Base-by-base conservation (phyloP, 108 stramenopile species). In the Chaetoceros tenuissimus region DNA sequence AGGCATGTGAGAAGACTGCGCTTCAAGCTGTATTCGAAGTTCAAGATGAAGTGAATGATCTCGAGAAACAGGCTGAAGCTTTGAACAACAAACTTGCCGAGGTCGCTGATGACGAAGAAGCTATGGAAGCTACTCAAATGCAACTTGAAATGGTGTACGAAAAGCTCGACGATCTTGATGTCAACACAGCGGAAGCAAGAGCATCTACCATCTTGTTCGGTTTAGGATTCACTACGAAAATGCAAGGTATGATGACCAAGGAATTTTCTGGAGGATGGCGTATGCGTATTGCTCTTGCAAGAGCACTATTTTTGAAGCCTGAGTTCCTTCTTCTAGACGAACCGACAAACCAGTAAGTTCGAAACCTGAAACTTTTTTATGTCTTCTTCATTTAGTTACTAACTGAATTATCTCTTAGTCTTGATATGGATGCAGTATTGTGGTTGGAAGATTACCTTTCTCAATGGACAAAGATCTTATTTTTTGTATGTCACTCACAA, bases 191-290 rank as follows among this genome's bases (percentile, higher is more conserved):
- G 46, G 96, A 99, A 81, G 78, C 88, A n/a, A 75, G 99, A 43
- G 99, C 99, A 25, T 92, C 94, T 25, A 63, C 76, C 23, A 99
- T 99, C 77, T 73, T 99, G 23, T 67, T 79, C 56, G 99, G 99
- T 50, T 71, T 99, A 7, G 97, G 98, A 28, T 99, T 99, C 64
- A 96, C 99, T 24, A 57, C 54, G 3, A 69, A 73, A 26, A 96
- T 95, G 94, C 94, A 96, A 74, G 29, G 66, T 22, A 96, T 90
- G 84, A 94, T 80, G 59, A 98, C 97, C n/a, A 60, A 68, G 48
- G 97, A 98, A 57, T 98, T 99, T 70, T 76, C 72, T 64, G 99
- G 99, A 61, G 99, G 99, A 26, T 99, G 99, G 99, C 77, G 97
- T 21, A 98, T 98, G 97, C 84, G 97, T 46, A 95, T 99, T 29